Evolutionary conservation across 108 stramenopile genomes (phyloP).

Genomic region (Cyclotella choctawhatcheeana): DNA sequence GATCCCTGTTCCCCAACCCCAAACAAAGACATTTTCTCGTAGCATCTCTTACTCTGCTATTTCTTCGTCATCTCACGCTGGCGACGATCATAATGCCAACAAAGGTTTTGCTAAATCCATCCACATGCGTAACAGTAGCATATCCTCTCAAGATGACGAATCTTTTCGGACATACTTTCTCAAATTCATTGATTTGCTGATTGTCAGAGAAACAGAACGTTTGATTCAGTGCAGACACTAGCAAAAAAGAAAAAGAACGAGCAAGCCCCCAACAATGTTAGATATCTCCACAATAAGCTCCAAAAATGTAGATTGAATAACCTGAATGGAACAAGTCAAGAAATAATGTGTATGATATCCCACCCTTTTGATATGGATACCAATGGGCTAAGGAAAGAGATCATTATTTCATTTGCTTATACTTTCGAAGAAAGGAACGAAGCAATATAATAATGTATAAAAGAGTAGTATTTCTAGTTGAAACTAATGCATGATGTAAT

Average conservation of each 20-base stretch:
- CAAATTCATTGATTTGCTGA: slow-evolving; percentile 80
- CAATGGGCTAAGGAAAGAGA: too few relatives aligned
- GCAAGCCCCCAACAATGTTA: background rate
- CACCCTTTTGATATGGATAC: too few relatives aligned
- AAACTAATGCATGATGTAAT: too few relatives aligned
- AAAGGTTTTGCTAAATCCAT: slow-evolving; percentile 4
- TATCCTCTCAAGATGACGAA: slow-evolving; percentile 54
- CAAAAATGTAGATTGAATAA: too few relatives aligned
- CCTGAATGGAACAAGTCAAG: too few relatives aligned
- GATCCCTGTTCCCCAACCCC: background rate
- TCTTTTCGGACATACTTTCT: slow-evolving; percentile 69
- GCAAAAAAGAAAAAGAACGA: background rate
- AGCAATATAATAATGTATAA: too few relatives aligned
- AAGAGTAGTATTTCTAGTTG: too few relatives aligned
- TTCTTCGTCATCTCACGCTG: slow-evolving; percentile 28
- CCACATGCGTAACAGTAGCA: slow-evolving; percentile 10
- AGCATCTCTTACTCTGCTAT: slow-evolving; percentile 69
- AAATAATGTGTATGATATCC: too few relatives aligned
- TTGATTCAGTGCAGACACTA: slow-evolving; percentile 30
- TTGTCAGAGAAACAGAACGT: slow-evolving; percentile 73
- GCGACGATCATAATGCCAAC: slow-evolving; percentile 12
- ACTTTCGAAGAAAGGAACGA: too few relatives aligned
- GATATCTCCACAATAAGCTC: too few relatives aligned
- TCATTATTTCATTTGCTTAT: too few relatives aligned
- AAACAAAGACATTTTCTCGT: slow-evolving; percentile 40